phyloP scores from a whole-genome alignment of 202 grass and related monocot genomes.

The Brachypodium distachyon region DNA sequence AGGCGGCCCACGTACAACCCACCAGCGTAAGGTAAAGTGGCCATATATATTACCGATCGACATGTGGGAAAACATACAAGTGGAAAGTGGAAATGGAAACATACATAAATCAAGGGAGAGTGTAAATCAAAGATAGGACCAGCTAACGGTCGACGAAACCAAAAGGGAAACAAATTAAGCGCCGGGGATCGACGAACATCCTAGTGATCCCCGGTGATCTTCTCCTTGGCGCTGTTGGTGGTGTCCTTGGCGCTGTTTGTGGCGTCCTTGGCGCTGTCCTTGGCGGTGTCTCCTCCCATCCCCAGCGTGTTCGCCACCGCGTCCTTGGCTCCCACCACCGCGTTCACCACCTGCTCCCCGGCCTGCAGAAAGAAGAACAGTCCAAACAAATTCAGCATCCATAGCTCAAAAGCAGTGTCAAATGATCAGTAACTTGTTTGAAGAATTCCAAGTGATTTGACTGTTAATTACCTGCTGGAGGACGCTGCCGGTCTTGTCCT shows the following conservation, averaged over 20 bases:
- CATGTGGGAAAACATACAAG: too few species aligned
- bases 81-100: too few species aligned
- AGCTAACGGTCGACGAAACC: neutral
- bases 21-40: too few species aligned
- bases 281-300: neutral
- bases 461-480: neutral
- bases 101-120: too few species aligned
- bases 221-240: neutral
- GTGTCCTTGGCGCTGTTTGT: neutral
- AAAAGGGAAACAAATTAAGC: neutral
- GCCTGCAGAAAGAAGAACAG: too few species aligned
- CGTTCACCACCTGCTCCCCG: constrained; percentile 39
- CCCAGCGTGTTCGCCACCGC: constrained; percentile 5
- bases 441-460: too few species aligned
- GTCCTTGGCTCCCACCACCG: constrained; percentile 46
- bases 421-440: too few species aligned
- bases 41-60: too few species aligned
- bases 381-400: too few species aligned
- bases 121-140: neutral
- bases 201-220: neutral
- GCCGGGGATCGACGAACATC: too few species aligned
- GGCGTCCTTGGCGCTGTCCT: neutral
- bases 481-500: constrained; percentile 41
- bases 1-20: too few species aligned
- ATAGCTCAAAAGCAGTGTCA: too few species aligned